These are phyloP conservation scores for Hamigera avellanea DNA, from an alignment of 495 filamentous ascomycete genomes.

Conservation along the genomic window DNA sequence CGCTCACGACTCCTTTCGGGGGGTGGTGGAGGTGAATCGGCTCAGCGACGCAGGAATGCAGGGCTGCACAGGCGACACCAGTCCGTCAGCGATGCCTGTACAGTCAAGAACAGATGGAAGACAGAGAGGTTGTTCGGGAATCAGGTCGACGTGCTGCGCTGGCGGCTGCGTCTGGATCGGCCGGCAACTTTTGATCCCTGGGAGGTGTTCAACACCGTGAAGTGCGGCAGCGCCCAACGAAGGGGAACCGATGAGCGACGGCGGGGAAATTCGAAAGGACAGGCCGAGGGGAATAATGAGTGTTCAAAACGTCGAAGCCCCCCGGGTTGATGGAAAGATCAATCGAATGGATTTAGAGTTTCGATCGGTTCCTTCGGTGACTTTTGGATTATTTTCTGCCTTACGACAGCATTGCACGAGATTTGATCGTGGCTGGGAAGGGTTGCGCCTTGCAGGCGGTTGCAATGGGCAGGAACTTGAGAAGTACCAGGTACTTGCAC, in stretches of 20 bases:
- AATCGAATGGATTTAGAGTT: too few species aligned
- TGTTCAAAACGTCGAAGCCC: too few species aligned
- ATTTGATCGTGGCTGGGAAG: neutral
- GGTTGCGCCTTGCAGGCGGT: neutral
- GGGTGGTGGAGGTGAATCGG: slow-evolving; percentile 5
- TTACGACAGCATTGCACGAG: slow-evolving; percentile 1
- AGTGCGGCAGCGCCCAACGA: slow-evolving; percentile 16
- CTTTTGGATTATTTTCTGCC: neutral
- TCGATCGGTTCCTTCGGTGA: too few species aligned
- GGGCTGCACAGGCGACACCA: slow-evolving; percentile 8
- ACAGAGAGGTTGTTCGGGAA: slow-evolving; percentile 1
- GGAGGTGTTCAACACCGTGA: slow-evolving; percentile 4
- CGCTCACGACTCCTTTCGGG: slow-evolving; percentile 5
- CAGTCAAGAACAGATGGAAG: too few species aligned
- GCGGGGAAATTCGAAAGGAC: slow-evolving; percentile 5
- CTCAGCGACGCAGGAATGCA: slow-evolving; percentile 7
- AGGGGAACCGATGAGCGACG: slow-evolving; percentile 11
- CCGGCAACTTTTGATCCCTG: slow-evolving; percentile 17
- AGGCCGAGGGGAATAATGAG: neutral
- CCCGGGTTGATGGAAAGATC: too few species aligned
- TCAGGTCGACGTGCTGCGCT: slow-evolving; percentile 12
- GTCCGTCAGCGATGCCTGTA: slow-evolving; percentile 8
- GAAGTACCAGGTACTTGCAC: slow-evolving; percentile 10
- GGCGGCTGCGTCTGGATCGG: slow-evolving; percentile 19
- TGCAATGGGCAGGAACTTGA: too few species aligned